Evolutionary conservation across 2,329 filamentous ascomycete species (phyloP), one percentile per base, ranked within the genome.

Genomic region (Claviceps sp.): DNA sequence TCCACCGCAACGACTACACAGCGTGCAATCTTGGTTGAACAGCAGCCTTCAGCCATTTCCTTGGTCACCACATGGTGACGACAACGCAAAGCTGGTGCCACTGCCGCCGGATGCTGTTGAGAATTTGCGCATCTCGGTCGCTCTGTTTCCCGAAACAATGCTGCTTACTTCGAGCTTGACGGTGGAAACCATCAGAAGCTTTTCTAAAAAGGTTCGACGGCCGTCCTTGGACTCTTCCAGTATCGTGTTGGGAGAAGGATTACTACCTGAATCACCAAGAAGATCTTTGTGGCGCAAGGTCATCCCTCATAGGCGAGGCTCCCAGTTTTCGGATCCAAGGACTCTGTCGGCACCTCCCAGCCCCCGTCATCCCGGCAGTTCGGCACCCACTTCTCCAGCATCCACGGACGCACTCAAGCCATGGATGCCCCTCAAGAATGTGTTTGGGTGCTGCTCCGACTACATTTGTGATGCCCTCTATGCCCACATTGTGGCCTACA

Each of bases 121-220:
- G 53, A 78, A 71, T 0, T 65, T 81, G 4, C 67, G 73, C 30
- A 70, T 78, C 5, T 78, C 73, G 0, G 72, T 79, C 11, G 66
- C 71, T 5, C 79, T 75, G 57, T 82, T 82, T 55, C 78, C 78
- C 0, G 77, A 79, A 56, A 79, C 77, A 1, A 78, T 80, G 73
- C 71, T 81, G 1, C 65, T 75, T 11, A 73, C 76, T 5, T 74
- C 72, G 0, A 79, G 74, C 58, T 65, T 80, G 4, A 74, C 77
- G 0, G 69, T 80, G 48, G 77, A 81, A 61, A 79, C 74, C 0
- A 78, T 82, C 53, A 75, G 78, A 16, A 63, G 70, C 30, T 79
- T 79, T 56, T 74, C 76, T 0, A 75, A 69, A 50, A 79, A 78
- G 58, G 61, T 78, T 41, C 70, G 70, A 47, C 75, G 74, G n/a